phyloP scores from a whole-genome alignment of 2,329 filamentous ascomycete species.

The Trichoderma sp. region DNA sequence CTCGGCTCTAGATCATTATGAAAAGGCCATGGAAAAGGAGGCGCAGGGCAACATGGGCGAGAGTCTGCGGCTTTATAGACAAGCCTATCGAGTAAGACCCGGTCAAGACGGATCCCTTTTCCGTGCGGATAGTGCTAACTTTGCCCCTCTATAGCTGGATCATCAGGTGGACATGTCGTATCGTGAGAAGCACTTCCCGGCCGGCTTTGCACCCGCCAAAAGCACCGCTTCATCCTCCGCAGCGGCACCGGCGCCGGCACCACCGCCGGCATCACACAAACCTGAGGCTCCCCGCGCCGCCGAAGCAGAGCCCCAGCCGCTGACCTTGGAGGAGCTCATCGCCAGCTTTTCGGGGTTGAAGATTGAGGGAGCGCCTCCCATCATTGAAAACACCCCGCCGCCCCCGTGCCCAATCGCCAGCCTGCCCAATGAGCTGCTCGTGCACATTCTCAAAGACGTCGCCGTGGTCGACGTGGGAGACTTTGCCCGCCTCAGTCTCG shows the following conservation, averaged over 20 bases:
- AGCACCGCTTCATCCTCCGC: conserved; percentile 29
- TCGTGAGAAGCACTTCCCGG: conserved; percentile 86
- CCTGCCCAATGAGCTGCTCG: conserved; percentile 79
- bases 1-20: conserved; percentile 88
- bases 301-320: conserved; percentile 33
- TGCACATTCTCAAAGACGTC: conserved; percentile 71
- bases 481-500: conserved; percentile 70
- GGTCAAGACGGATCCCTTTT: too few relatives aligned
- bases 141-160: conserved; percentile 64
- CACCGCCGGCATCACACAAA: conserved; percentile 23
- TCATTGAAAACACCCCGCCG: conserved; percentile 67
- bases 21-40: conserved; percentile 87
- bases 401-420: conserved; percentile 75
- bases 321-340: conserved; percentile 67
- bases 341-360: conserved; percentile 67
- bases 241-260: conserved; percentile 24
- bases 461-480: conserved; percentile 72
- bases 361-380: conserved; percentile 65
- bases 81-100: conserved; percentile 70
- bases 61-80: conserved; percentile 82
- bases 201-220: conserved; percentile 44
- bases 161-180: conserved; percentile 79
- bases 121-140: not conserved
- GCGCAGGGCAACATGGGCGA: conserved; percentile 81
- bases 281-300: conserved; percentile 16